Evolutionary conservation across 148 eudicot genomes (phyloP).

Genomic region (Rheum nobile): DNA sequence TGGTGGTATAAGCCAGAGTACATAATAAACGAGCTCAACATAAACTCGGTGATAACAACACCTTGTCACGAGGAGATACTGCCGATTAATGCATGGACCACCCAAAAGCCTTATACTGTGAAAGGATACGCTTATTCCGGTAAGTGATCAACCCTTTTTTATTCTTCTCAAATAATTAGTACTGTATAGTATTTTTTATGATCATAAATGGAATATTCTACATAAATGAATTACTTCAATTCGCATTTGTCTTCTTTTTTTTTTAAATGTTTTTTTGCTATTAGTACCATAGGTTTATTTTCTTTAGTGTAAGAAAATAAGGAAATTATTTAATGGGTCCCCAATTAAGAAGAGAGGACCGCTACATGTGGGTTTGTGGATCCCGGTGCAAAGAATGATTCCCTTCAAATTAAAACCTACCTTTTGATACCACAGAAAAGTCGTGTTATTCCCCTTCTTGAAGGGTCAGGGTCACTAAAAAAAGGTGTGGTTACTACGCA

Average conservation of each 20-base stretch:
- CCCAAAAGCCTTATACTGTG: slow-evolving; percentile 72
- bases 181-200: background rate
- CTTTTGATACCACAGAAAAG: background rate
- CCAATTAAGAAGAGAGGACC: background rate
- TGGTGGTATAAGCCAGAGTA: slow-evolving; percentile 98
- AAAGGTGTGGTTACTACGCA: background rate
- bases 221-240: background rate
- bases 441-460: background rate
- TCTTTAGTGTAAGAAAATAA: background rate
- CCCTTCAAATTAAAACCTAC: background rate
- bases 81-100: slow-evolving; percentile 66
- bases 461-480: background rate
- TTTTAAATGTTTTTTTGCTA: background rate
- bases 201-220: background rate
- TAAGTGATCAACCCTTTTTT: slow-evolving; percentile 25
- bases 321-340: background rate
- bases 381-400: background rate
- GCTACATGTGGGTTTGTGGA: background rate
- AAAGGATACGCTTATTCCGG: slow-evolving; percentile 90
- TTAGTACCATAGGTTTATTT: background rate
- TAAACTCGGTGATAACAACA: slow-evolving; percentile 83
- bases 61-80: slow-evolving; percentile 83
- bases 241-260: background rate
- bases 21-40: slow-evolving; percentile 84
- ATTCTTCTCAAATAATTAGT: background rate